Evolutionary conservation across 1,284 basidiomycete genomes (phyloP).

Genomic region (Papiliotrema terrestris): DNA sequence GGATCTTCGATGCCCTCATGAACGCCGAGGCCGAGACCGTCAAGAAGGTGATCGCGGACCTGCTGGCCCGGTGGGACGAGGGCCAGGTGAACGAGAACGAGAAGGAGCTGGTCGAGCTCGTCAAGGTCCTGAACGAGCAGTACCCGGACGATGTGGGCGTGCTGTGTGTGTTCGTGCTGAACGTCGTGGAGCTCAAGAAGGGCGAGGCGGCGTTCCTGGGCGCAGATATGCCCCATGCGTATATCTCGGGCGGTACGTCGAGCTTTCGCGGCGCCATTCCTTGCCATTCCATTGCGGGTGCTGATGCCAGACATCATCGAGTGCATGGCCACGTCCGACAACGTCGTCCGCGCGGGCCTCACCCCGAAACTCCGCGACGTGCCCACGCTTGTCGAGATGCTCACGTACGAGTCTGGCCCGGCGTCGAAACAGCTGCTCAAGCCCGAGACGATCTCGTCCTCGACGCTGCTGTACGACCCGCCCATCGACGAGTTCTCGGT

Average conservation of each 20-base stretch:
- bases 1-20: slow-evolving; percentile 81
- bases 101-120: slow-evolving; percentile 62
- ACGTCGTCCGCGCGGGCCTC: slow-evolving; percentile 96
- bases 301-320: slow-evolving; percentile 78
- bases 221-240: slow-evolving; percentile 96
- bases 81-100: slow-evolving; percentile 26
- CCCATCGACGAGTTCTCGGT: slow-evolving; percentile 94
- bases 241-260: slow-evolving; percentile 78
- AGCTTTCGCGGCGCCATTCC: too few species aligned
- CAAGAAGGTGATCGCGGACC: slow-evolving; percentile 57
- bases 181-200: slow-evolving; percentile 71
- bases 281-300: too few species aligned
- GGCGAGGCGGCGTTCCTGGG: slow-evolving; percentile 93
- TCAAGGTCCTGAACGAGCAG: slow-evolving; percentile 69
- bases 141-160: slow-evolving; percentile 92
- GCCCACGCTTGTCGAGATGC: slow-evolving; percentile 77
- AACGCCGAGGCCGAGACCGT: slow-evolving; percentile 59
- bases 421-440: slow-evolving; percentile 66
- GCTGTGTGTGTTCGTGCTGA: slow-evolving; percentile 88
- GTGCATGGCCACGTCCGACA: slow-evolving; percentile 98
- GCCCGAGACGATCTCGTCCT: slow-evolving; percentile 55
- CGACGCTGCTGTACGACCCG: slow-evolving; percentile 74
- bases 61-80: slow-evolving; percentile 63
- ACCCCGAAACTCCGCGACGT: slow-evolving; percentile 96
- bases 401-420: slow-evolving; percentile 77